Evolutionary conservation across 1,284 basidiomycete genomes (phyloP).

Genomic region (Ceratobasidium sp.): DNA sequence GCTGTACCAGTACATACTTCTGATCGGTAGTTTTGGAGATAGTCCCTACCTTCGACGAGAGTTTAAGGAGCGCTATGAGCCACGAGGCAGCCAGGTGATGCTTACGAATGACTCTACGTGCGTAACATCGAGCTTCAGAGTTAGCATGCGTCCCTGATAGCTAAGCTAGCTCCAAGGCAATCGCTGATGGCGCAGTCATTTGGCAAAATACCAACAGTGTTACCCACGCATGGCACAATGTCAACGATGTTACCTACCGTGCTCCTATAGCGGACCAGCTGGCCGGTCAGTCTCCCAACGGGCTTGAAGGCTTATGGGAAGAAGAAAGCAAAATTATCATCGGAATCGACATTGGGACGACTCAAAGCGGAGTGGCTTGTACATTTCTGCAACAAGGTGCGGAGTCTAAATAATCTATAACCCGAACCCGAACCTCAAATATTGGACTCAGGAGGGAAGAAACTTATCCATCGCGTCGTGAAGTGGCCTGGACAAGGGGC

Average conservation of each 20-base stretch:
- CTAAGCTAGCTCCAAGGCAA: slow-evolving; percentile 33
- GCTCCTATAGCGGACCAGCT: not conserved
- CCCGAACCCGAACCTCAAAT: too few species aligned
- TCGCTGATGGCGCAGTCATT: slow-evolving; percentile 43
- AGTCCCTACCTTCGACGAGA: slow-evolving; percentile 32
- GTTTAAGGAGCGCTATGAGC: slow-evolving; percentile 2
- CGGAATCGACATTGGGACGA: slow-evolving; percentile 43
- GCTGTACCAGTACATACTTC: slow-evolving; percentile 34
- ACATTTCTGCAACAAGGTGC: slow-evolving; percentile 15
- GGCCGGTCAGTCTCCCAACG: not conserved
- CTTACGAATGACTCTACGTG: slow-evolving; percentile 41
- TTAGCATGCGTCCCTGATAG: not conserved
- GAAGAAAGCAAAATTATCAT: too few species aligned
- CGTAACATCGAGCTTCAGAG: not conserved
- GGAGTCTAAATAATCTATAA: not conserved
- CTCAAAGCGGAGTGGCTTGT: slow-evolving; percentile 17
- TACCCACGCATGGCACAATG: too few species aligned
- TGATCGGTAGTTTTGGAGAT: slow-evolving; percentile 45
- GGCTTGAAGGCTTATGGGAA: not conserved
- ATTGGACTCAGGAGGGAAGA: not conserved
- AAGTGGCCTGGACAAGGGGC: slow-evolving; percentile 47
- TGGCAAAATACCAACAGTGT: too few species aligned
- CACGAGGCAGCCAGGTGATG: slow-evolving; percentile 15
- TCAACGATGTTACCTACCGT: slow-evolving; percentile 25
- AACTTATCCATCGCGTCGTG: slow-evolving; percentile 28